These are phyloP conservation scores for Neolentinus lepideus DNA, from an alignment of 1,284 basidiomycete species.

Conservation along the genomic window DNA sequence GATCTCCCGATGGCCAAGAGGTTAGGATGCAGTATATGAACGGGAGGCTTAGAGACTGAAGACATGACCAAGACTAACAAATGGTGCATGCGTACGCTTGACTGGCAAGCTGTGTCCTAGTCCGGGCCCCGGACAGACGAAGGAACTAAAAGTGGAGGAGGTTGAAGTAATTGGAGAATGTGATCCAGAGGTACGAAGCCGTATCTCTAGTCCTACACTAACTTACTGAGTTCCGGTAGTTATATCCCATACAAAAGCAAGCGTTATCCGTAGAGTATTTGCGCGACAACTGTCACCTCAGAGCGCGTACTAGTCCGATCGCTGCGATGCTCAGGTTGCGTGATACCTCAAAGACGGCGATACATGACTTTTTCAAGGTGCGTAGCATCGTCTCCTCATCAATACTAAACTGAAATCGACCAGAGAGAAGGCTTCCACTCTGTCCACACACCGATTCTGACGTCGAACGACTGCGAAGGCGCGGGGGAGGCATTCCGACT, in stretches of 20 bases:
- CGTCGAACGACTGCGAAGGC: constrained; percentile 94
- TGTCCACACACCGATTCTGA: constrained; percentile 83
- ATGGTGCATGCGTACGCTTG: constrained; percentile 67
- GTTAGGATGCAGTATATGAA: constrained; percentile 20
- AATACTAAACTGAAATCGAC: not conserved
- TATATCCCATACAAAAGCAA: constrained; percentile 87
- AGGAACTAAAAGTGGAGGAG: constrained; percentile 67
- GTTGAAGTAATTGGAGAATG: constrained; percentile 68
- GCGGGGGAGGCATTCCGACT: constrained; percentile 91
- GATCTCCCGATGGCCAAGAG: constrained; percentile 33
- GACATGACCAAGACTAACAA: constrained; percentile 44
- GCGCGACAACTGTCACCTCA: constrained; percentile 77
- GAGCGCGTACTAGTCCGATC: constrained; percentile 68
- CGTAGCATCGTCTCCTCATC: constrained; percentile 12
- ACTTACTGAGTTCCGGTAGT: constrained; percentile 27
- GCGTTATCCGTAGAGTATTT: constrained; percentile 67
- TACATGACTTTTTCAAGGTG: constrained; percentile 67
- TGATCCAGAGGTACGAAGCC: constrained; percentile 55
- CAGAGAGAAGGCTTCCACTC: constrained; percentile 74
- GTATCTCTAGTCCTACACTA: not conserved
- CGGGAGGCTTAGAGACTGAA: not conserved
- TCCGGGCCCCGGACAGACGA: constrained; percentile 61
- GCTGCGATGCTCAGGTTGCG: constrained; percentile 74
- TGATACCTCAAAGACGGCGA: constrained; percentile 44
- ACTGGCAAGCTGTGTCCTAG: constrained; percentile 61